A percentile compares a stretch with the other conserved stretches of the same genome.
phyloP scores from a whole-genome alignment of 2,329 filamentous ascomycete species.

The Fusarium virguliforme region DNA sequence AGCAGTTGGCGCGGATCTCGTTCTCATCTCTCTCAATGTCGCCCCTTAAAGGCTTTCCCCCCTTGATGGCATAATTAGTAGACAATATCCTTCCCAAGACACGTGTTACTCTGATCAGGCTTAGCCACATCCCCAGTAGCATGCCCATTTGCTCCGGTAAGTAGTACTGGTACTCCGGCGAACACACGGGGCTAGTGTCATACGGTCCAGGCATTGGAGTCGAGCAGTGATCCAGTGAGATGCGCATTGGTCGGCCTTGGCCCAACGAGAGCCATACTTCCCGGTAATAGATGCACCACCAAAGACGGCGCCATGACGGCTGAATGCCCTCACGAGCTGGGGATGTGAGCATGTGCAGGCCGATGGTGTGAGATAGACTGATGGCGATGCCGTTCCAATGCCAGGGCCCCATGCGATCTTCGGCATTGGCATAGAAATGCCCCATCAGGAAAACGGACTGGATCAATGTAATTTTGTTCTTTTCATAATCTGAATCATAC shows the following conservation, averaged over 20 bases:
- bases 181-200: constrained; percentile 5
- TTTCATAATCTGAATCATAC: constrained; percentile 56
- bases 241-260: constrained; percentile 32
- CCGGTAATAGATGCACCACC: constrained; percentile 40
- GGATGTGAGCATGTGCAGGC: constrained; percentile 54
- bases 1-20: constrained; percentile 3
- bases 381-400: constrained; percentile 64
- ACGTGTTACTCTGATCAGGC: not conserved
- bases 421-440: constrained; percentile 60
- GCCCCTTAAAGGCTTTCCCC: not conserved
- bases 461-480: constrained; percentile 59
- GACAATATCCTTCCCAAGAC: constrained; percentile 2
- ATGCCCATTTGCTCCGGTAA: not conserved
- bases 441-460: constrained; percentile 61
- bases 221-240: constrained; percentile 30
- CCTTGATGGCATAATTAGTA: not conserved
- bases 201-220: constrained; percentile 10
- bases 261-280: constrained; percentile 36
- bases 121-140: not conserved
- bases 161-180: not conserved
- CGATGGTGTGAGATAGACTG: constrained; percentile 60
- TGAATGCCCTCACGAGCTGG: constrained; percentile 1
- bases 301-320: constrained; percentile 32
- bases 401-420: constrained; percentile 62
- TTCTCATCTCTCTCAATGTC: constrained; percentile 6